A percentile compares a stretch with the other conserved stretches of the same genome.
Evolutionary conservation across 768 basidiomycete genomes (phyloP).

Genomic region (Phallus indusiatus): DNA sequence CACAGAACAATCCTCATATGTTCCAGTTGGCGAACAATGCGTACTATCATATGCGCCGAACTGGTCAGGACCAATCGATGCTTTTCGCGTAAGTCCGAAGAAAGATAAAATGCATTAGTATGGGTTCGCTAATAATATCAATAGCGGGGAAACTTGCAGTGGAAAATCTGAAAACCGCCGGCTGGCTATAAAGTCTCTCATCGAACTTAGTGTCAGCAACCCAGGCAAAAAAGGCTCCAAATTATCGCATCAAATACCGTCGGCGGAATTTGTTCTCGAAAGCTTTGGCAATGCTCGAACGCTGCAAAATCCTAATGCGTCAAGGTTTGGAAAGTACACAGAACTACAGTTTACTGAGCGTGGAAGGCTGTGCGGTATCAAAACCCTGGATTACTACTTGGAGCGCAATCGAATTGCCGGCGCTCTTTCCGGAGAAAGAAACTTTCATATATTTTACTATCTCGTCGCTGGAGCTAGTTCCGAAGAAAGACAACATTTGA

Average conservation of each 20-base stretch:
- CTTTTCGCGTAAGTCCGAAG: conserved; percentile 59
- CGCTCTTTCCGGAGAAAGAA: conserved; percentile 84
- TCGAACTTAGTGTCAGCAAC: conserved; percentile 83
- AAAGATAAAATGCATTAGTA: background rate
- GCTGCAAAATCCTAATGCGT: conserved; percentile 89
- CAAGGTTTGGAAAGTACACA: conserved; percentile 95
- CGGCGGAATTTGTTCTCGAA: conserved; percentile 92
- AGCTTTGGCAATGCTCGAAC: conserved; percentile 90
- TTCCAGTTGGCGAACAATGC: conserved; percentile 87
- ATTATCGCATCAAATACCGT: conserved; percentile 76
- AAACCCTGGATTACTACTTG: conserved; percentile 94
- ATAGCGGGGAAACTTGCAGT: conserved; percentile 83
- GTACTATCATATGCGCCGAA: conserved; percentile 94
- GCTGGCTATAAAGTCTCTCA: conserved; percentile 82
- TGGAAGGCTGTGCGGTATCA: conserved; percentile 79
- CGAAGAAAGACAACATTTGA: conserved; percentile 85
- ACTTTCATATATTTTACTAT: conserved; percentile 98
- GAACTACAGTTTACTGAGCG: conserved; percentile 95
- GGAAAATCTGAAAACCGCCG: conserved; percentile 90
- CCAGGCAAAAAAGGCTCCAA: conserved; percentile 93
- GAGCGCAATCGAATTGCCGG: conserved; percentile 85
- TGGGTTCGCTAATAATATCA: conserved; percentile 4
- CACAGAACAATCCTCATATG: conserved; percentile 70
- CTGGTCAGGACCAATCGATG: conserved; percentile 86
- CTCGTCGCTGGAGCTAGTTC: conserved; percentile 82